These are phyloP conservation scores for Mentha longifolia DNA, from an alignment of 257 asterid genomes.

Conservation along the genomic window DNA sequence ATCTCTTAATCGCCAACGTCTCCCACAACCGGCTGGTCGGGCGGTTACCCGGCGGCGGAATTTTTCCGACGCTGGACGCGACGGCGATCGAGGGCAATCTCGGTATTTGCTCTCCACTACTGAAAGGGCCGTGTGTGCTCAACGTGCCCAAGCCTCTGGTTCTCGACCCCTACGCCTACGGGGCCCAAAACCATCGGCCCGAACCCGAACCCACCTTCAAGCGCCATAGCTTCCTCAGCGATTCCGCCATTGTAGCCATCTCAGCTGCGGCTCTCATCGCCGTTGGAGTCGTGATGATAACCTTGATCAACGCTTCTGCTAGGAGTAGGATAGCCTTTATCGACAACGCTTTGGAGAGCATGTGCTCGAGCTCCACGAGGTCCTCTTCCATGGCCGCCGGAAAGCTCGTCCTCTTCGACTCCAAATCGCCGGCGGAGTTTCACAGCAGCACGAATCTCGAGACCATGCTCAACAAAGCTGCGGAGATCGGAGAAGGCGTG, in stretches of 20 bases:
- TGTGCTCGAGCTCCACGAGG: conserved; percentile 83
- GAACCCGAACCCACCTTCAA: not conserved
- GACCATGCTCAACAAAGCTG: conserved; percentile 60
- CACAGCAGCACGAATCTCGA: conserved; percentile 44
- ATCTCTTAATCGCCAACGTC: conserved; percentile 80
- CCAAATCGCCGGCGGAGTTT: conserved; percentile 59
- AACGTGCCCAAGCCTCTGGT: conserved; percentile 91
- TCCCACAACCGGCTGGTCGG: conserved; percentile 85
- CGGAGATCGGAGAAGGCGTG: conserved; percentile 80
- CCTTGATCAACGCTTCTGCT: conserved; percentile 70
- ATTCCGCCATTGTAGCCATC: conserved; percentile 80
- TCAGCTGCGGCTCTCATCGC: conserved; percentile 77
- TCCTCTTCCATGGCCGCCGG: conserved; percentile 65
- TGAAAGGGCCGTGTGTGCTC: conserved; percentile 80
- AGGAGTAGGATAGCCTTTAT: conserved; percentile 62
- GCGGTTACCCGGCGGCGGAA: conserved; percentile 68
- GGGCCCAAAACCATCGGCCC: conserved; percentile 49
- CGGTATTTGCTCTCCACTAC: conserved; percentile 85
- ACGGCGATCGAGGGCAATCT: conserved; percentile 78
- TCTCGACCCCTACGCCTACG: conserved; percentile 82
- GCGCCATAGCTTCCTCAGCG: conserved; percentile 72
- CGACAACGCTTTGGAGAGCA: conserved; percentile 77
- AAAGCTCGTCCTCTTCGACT: conserved; percentile 65
- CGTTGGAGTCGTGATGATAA: conserved; percentile 69
- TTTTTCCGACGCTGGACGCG: conserved; percentile 74